A percentile compares a stretch with the other conserved stretches of the same genome.
Conservation (phyloP, 1,284 basidiomycete species). For the Trichosporon ovoides region DNA sequence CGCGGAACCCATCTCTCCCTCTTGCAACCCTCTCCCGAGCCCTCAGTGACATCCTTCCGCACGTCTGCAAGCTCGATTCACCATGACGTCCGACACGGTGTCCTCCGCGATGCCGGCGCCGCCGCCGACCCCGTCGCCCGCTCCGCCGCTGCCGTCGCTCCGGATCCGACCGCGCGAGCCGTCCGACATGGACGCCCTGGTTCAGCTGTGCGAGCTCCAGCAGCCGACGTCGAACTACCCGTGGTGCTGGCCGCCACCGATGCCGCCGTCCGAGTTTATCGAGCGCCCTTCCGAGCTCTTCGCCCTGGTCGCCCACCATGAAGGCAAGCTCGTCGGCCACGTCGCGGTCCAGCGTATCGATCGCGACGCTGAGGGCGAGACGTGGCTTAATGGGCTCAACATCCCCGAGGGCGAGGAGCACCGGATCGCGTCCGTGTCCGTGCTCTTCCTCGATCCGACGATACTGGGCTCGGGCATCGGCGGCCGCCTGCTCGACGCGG, state of each 20-base stretch:
- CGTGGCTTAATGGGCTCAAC: neutral
- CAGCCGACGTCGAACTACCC: neutral
- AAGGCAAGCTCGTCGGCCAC: neutral
- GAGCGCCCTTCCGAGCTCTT: neutral
- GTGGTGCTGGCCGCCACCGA: slow-evolving; percentile 2
- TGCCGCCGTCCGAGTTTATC: neutral
- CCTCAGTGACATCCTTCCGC: too few relatives aligned
- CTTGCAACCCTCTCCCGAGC: too few relatives aligned
- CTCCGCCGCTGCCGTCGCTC: neutral
- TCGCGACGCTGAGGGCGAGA: neutral
- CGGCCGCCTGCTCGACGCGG: neutral
- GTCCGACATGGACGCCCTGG: neutral
- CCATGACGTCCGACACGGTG: neutral
- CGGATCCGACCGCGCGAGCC: neutral
- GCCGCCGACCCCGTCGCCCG: neutral
- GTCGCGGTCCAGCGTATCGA: neutral
- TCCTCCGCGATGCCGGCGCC: neutral
- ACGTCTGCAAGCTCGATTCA: too few relatives aligned
- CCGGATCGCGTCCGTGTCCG: neutral
- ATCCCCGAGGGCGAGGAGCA: neutral
- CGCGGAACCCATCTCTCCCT: too few relatives aligned
- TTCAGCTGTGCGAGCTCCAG: neutral
- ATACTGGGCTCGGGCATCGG: neutral
- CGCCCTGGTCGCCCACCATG: neutral
- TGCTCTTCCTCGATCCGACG: neutral